A percentile compares a stretch with the other conserved stretches of the same genome.
phyloP scores from a whole-genome alignment of 1,139 yeast genomes.

The Kodamaea fungicola region DNA sequence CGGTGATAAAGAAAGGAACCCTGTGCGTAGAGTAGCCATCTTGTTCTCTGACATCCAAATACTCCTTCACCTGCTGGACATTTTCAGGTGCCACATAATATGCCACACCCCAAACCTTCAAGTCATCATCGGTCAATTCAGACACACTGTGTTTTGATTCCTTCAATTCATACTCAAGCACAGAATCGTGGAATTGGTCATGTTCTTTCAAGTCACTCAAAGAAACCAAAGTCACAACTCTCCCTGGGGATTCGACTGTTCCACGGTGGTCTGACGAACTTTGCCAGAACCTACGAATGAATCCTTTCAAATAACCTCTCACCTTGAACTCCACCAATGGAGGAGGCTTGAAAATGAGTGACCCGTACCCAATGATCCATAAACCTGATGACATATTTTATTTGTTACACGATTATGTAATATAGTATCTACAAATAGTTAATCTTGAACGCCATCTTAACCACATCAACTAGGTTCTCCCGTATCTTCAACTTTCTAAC shows the following conservation, averaged over 20 bases:
- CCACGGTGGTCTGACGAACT: constrained; percentile 89
- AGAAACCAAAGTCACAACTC: constrained; percentile 79
- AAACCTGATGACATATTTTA: constrained; percentile 25
- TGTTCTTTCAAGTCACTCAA: constrained; percentile 46
- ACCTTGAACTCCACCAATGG: constrained; percentile 60
- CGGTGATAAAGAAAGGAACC: constrained; percentile 59
- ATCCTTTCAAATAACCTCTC: constrained; percentile 76
- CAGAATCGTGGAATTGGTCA: constrained; percentile 44
- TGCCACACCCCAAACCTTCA: constrained; percentile 76
- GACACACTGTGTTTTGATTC: constrained; percentile 13
- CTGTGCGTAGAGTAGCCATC: constrained; percentile 77
- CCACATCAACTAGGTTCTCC: constrained; percentile 34
- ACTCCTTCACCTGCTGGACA: constrained; percentile 59
- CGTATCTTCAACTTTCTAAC: constrained; percentile 25
- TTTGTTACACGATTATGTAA: background rate
- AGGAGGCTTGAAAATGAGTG: constrained; percentile 88
- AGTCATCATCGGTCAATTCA: constrained; percentile 38
- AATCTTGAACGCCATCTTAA: constrained; percentile 45
- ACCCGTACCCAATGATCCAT: constrained; percentile 92
- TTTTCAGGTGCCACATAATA: constrained; percentile 70
- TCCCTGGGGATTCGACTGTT: constrained; percentile 77
- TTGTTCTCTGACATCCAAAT: constrained; percentile 79
- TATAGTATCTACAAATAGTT: constrained; percentile 26
- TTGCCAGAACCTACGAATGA: constrained; percentile 86
- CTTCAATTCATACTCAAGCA: constrained; percentile 36